Percentiles rank a stretch among this genome's conserved stretches.
Evolutionary conservation across 148 eudicot genomes (phyloP).

Genomic region (Arbutus unedo): DNA sequence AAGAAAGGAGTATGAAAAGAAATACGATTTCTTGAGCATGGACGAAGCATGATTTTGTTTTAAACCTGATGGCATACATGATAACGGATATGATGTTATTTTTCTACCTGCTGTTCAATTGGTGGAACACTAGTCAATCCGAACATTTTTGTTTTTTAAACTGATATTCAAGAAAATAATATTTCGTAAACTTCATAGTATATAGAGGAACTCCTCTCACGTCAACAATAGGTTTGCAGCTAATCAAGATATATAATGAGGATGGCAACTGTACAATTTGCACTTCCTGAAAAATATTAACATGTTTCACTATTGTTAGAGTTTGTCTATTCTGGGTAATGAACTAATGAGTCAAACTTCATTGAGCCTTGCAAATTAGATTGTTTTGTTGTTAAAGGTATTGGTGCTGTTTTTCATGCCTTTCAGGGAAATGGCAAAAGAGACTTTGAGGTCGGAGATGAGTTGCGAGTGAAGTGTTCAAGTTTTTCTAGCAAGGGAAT

Average conservation of each 20-base stretch:
- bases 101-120: neutral
- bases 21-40: neutral
- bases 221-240: neutral
- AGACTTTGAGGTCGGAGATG: conserved; percentile 58
- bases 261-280: neutral
- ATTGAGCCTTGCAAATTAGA: neutral
- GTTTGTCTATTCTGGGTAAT: neutral
- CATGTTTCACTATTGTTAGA: neutral
- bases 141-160: too few species aligned
- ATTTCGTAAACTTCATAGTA: neutral
- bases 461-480: conserved; percentile 55
- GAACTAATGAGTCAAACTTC: neutral
- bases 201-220: neutral
- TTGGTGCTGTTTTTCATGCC: neutral
- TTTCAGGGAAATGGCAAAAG: conserved; percentile 43
- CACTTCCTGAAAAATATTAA: neutral
- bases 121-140: neutral
- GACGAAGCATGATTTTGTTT: neutral
- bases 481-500: conserved; percentile 82
- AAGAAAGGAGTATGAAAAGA: neutral
- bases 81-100: neutral
- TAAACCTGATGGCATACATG: neutral
- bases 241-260: neutral
- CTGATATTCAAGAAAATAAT: too few species aligned
- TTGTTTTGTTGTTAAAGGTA: neutral